Conservation (phyloP, 257 asterid species). For the Przewalskia tangutica region DNA sequence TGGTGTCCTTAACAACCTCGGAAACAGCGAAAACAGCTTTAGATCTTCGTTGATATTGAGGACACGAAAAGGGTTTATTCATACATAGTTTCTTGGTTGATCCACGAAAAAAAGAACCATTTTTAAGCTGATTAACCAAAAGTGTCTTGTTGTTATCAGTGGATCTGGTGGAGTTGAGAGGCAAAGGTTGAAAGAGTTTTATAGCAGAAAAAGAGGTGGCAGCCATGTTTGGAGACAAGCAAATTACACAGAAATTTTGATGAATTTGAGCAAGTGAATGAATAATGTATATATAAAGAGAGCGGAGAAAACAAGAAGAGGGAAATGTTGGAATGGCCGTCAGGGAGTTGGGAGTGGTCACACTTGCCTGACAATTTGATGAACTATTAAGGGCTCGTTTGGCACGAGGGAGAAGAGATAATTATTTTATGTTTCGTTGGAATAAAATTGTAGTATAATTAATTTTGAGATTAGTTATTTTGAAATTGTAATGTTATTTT, state of each 20-base stretch:
- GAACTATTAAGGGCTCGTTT: not conserved
- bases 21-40: conserved; percentile 46
- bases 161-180: conserved; percentile 50
- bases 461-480: too few species aligned
- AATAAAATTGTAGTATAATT: too few species aligned
- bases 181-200: conserved; percentile 23
- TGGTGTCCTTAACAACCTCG: conserved; percentile 64
- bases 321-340: not conserved
- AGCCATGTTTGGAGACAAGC: conserved; percentile 28
- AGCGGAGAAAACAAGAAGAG: conserved; percentile 48
- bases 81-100: conserved; percentile 28
- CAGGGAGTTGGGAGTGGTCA: not conserved
- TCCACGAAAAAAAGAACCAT: conserved; percentile 33
- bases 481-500: too few species aligned
- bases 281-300: not conserved
- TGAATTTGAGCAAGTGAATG: not conserved
- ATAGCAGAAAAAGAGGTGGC: conserved; percentile 41
- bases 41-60: conserved; percentile 29
- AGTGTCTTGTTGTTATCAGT: conserved; percentile 19
- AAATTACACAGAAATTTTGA: not conserved
- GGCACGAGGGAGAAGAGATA: too few species aligned
- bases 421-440: too few species aligned
- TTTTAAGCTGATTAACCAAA: conserved; percentile 14
- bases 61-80: conserved; percentile 11
- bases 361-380: not conserved